A percentile compares a stretch with the other conserved stretches of the same genome.
phyloP scores from a whole-genome alignment of 2,329 filamentous ascomycete species.

The Arthrobotrys iridis region DNA sequence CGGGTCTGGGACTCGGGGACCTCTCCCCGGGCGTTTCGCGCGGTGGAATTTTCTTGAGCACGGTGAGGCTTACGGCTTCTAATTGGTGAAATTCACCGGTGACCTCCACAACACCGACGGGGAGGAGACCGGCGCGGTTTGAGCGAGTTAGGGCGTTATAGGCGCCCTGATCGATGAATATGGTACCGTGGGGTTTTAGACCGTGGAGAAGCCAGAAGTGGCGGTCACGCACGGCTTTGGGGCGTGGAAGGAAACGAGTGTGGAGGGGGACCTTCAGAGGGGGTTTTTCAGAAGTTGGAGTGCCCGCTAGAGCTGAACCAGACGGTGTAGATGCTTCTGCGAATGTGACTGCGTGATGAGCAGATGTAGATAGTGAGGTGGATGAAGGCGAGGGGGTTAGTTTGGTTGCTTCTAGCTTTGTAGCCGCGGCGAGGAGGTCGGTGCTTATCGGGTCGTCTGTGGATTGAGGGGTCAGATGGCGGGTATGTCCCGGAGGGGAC shows the following conservation, averaged over 20 bases:
- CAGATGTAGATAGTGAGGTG: slow-evolving; percentile 51
- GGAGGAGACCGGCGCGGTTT: slow-evolving; percentile 85
- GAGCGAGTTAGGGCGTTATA: slow-evolving; percentile 73
- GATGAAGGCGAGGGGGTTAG: slow-evolving; percentile 54
- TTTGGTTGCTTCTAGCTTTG: slow-evolving; percentile 45
- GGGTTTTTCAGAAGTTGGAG: slow-evolving; percentile 5
- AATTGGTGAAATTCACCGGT: slow-evolving; percentile 90
- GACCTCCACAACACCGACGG: slow-evolving; percentile 89
- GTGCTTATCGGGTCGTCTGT: slow-evolving; percentile 42
- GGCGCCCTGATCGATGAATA: slow-evolving; percentile 94
- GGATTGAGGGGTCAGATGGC: slow-evolving; percentile 81
- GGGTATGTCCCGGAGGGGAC: slow-evolving; percentile 68
- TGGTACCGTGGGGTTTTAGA: slow-evolving; percentile 84
- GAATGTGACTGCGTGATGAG: slow-evolving; percentile 17
- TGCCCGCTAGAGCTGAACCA: background rate
- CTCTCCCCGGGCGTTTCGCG: background rate
- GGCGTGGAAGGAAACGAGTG: slow-evolving; percentile 88
- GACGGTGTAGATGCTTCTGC: slow-evolving; percentile 6
- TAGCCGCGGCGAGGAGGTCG: slow-evolving; percentile 38
- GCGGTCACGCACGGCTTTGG: slow-evolving; percentile 79
- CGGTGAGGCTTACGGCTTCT: slow-evolving; percentile 86
- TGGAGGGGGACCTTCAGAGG: slow-evolving; percentile 71
- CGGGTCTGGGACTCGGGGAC: background rate
- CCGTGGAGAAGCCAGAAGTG: slow-evolving; percentile 98
- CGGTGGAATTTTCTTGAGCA: slow-evolving; percentile 60